These are phyloP conservation scores for Dictyostelium purpureum DNA, from an alignment of 78 protist genomes.

Conservation along the genomic window DNA sequence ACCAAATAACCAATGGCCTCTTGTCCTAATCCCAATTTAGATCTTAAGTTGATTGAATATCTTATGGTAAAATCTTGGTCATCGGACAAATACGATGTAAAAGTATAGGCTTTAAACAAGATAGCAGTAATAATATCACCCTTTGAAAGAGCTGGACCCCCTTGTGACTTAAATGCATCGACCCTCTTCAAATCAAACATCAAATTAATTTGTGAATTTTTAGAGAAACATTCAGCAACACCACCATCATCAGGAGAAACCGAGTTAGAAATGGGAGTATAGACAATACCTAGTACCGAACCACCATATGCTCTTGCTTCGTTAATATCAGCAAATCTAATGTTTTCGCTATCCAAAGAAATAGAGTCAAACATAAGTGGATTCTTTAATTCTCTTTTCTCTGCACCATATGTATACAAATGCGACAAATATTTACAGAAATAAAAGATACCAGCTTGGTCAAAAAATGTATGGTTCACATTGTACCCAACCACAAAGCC, in stretches of 20 bases:
- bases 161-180: not conserved
- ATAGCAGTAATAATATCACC: constrained; percentile 7
- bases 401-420: not conserved
- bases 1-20: constrained; percentile 14
- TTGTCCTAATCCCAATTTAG: not conserved
- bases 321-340: too few species aligned
- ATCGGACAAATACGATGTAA: not conserved
- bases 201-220: too few species aligned
- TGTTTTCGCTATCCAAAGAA: too few species aligned
- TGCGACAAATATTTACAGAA: constrained; percentile 14
- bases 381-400: not conserved
- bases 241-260: not conserved
- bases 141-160: not conserved
- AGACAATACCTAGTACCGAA: not conserved
- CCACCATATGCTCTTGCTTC: not conserved
- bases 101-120: not conserved
- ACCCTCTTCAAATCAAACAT: too few species aligned
- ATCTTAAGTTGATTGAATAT: constrained; percentile 6
- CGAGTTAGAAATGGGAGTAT: too few species aligned
- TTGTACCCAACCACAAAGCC: constrained; percentile 15
- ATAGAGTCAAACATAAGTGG: not conserved
- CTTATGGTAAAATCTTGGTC: not conserved
- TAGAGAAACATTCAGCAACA: too few species aligned
- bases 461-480: constrained; percentile 28
- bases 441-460: constrained; percentile 5